Percentiles rank a stretch among this genome's conserved stretches.
Evolutionary conservation across 169 alveolate species (phyloP).

Genomic region (Eimeria acervulina): DNA sequence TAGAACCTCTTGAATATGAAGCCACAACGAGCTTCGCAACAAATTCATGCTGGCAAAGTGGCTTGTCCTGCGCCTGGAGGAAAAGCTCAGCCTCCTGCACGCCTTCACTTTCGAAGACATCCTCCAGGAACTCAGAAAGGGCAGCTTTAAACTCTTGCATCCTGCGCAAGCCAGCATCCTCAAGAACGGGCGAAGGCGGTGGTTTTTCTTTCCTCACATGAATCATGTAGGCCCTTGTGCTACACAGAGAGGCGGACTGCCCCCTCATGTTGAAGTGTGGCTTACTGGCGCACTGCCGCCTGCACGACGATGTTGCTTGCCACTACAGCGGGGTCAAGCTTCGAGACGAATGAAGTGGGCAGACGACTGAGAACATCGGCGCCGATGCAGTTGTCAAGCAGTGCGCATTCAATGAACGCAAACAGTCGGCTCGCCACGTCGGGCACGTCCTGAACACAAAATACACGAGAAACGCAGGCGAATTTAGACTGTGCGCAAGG

Average conservation of each 20-base stretch:
- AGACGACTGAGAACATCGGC: constrained; percentile 64
- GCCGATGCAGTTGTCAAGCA: constrained; percentile 79
- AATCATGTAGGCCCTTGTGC: background rate
- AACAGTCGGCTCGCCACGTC: constrained; percentile 67
- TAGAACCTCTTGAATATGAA: constrained; percentile 65
- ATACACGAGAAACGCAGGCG: background rate
- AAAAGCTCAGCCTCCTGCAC: constrained; percentile 59
- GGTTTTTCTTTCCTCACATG: background rate
- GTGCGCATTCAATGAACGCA: constrained; percentile 80
- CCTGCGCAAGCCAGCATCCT: constrained; percentile 18
- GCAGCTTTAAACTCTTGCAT: constrained; percentile 76
- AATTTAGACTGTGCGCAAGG: background rate
- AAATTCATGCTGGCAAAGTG: constrained; percentile 78
- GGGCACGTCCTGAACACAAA: constrained; percentile 67
- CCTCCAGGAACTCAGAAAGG: constrained; percentile 67
- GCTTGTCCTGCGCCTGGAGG: constrained; percentile 73
- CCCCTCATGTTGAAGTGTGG: background rate
- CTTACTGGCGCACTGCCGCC: constrained; percentile 64
- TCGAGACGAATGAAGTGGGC: constrained; percentile 69
- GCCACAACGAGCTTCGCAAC: constrained; percentile 72
- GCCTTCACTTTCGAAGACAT: constrained; percentile 70
- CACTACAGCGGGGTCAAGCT: constrained; percentile 66
- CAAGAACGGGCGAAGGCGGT: background rate
- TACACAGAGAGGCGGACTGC: background rate
- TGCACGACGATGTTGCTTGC: constrained; percentile 50